phyloP scores from a whole-genome alignment of 176 grass and related monocot species.

The Ananas comosus region DNA sequence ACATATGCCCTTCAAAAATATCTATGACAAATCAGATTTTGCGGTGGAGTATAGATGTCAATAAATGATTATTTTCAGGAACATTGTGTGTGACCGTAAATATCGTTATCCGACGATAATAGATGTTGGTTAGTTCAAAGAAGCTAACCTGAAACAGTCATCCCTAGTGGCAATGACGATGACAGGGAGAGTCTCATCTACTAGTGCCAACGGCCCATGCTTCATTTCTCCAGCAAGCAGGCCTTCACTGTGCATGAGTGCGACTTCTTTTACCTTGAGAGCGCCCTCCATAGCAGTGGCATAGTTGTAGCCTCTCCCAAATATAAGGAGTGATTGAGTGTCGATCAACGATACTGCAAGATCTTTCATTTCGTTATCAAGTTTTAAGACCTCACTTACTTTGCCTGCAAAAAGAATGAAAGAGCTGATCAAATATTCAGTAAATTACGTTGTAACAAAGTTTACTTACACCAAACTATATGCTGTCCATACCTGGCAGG shows the following conservation, averaged over 20 bases:
- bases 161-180: constrained; percentile 81
- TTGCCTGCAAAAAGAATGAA: constrained; percentile 22
- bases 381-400: constrained; percentile 64
- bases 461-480: background rate
- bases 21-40: too few relatives aligned
- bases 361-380: constrained; percentile 83
- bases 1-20: too few relatives aligned
- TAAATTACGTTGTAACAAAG: background rate
- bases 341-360: constrained; percentile 69
- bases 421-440: too few relatives aligned
- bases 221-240: constrained; percentile 99
- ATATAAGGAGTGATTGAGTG: constrained; percentile 67
- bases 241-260: constrained; percentile 81
- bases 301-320: constrained; percentile 87
- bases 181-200: constrained; percentile 86
- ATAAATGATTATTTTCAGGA: too few relatives aligned
- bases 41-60: too few relatives aligned
- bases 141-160: constrained; percentile 53
- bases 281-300: constrained; percentile 90
- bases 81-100: too few relatives aligned
- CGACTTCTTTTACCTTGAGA: constrained; percentile 91
- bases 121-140: constrained; percentile 1
- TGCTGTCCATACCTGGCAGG: constrained; percentile 49
- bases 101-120: background rate
- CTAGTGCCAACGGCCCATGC: constrained; percentile 78